Base-by-base conservation (phyloP, 78 protist species). In the Speleostelium caveatum region DNA sequence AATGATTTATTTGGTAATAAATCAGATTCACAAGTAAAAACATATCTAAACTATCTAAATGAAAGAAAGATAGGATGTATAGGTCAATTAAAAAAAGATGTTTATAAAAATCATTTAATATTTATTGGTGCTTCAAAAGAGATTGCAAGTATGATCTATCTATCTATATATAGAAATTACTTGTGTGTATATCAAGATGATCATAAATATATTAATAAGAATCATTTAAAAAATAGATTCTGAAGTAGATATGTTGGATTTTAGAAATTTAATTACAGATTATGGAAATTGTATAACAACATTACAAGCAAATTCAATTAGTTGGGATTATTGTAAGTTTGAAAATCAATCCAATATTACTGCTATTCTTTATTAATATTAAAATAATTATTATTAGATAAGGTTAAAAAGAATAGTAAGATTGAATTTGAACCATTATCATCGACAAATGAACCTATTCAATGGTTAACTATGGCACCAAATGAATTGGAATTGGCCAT, bases 171-270 rank as follows among this genome's bases (percentile, higher is more conserved):
- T 12, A 49, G 24, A 49, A 8, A 49, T 49, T 49, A 49, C 55
- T 49, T 16, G 8, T 49, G 12, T 8, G 12, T 49, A 38, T 38
- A 39, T 12, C 6, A 39, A 32, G 24, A 14, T 8, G 36, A 7
- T 49, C 28, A 55, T n/a, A n/a, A n/a, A n/a, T n/a, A n/a, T n/a
- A n/a, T n/a, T n/a, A n/a, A n/a, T n/a, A n/a, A n/a, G n/a, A n/a
- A n/a, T n/a, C n/a, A n/a, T n/a, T n/a, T n/a, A 42, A 7, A 24
- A 2, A 30, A 21, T 32, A 77, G 87, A 79, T 56, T 83, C 90
- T 21, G 90, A 83, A 42, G 90, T 83, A 19, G 90, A 83, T 83
- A 83, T 83, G 90, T 69, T 83, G 17, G 90, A 83, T 69, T 83
- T 83, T 83, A 67, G 90, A 59, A 83, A 83, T 59, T 59, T 83